Conservation (phyloP, 2,329 filamentous ascomycete species). For the Boeremia exigua region DNA sequence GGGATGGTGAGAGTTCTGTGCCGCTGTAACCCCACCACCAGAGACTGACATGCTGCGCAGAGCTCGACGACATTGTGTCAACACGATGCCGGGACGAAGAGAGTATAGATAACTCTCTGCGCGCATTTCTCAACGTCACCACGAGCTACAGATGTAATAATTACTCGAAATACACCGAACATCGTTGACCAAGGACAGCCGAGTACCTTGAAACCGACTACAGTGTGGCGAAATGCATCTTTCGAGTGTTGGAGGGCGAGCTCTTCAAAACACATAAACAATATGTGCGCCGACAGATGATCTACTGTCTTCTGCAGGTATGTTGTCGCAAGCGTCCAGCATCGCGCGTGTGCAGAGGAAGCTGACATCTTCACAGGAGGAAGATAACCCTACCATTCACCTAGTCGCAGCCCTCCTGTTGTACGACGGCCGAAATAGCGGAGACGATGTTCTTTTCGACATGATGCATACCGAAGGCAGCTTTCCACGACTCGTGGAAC, state of each 20-base stretch:
- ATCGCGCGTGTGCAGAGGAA: neutral
- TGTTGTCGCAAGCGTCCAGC: conserved; percentile 7
- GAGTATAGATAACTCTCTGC: conserved; percentile 82
- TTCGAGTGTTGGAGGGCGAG: conserved; percentile 75
- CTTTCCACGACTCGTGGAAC: conserved; percentile 81
- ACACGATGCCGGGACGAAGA: conserved; percentile 66
- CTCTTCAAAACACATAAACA: conserved; percentile 77
- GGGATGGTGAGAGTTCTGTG: conserved; percentile 69
- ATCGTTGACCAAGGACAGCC: conserved; percentile 54
- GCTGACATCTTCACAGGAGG: conserved; percentile 67
- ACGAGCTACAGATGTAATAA: conserved; percentile 69
- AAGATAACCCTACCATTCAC: conserved; percentile 80
- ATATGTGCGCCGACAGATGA: conserved; percentile 90
- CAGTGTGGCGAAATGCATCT: conserved; percentile 80
- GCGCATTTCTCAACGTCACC: conserved; percentile 81
- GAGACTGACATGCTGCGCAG: conserved; percentile 51
- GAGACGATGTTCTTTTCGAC: conserved; percentile 77
- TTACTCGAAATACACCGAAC: conserved; percentile 1
- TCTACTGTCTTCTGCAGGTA: conserved; percentile 82
- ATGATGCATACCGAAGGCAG: conserved; percentile 87
- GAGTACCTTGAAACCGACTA: conserved; percentile 77
- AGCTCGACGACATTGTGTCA: conserved; percentile 70
- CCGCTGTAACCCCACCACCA: conserved; percentile 32
- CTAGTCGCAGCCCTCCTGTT: conserved; percentile 83
- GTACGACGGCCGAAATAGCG: conserved; percentile 81